Evolutionary conservation across 2,329 filamentous ascomycete species (phyloP), one percentile per base, ranked within the genome.

Genomic region (Venturia nashicola): DNA sequence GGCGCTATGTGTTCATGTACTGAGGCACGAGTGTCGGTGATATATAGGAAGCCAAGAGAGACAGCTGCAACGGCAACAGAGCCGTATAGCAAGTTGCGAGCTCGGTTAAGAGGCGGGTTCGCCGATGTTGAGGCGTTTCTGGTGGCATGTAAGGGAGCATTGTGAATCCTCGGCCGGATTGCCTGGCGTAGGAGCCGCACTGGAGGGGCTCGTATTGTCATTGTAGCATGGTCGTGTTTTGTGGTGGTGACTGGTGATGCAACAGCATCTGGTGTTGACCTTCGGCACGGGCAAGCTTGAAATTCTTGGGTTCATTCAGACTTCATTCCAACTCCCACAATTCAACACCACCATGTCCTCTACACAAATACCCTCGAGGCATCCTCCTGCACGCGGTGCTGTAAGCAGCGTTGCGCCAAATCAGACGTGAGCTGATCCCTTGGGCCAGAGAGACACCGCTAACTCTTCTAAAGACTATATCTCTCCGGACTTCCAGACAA

Each of bases 401-500:
- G 36, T 60, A 2, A 60, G 39, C 14, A 39, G 59, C 20, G 36
- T 44, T 16, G n/a, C 62, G 27, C 71, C 72, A 4, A 75, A 74
- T 61, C 68, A 71, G 61, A 75, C 73, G 73, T 74, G 67, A 65
- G 73, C 67, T 18, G 59, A 40, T 48, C 60, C n/a, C 16, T 3
- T 61, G 32, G 23, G 48, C 27, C 62, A 7, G 59, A n/a, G 36
- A 55, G 9, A 23, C n/a, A 7, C 8, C 16, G 54, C 51, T 64
- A 42, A 64, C 20, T 40, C 36, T 36, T 40, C 65, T 70, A 27
- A 2, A 95, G 90, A 11, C 83, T 99, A 67, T 99, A 97, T 73
- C 83, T 96, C 70, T 89, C 86, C 62, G 96, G 97, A 71, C 83
- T 99, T 2, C 91, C 90, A 27, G 85, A 91, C 66, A 97, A 96